Evolutionary conservation across 2,329 filamentous ascomycete species (phyloP).

Genomic region (Neofusicoccum ribis): DNA sequence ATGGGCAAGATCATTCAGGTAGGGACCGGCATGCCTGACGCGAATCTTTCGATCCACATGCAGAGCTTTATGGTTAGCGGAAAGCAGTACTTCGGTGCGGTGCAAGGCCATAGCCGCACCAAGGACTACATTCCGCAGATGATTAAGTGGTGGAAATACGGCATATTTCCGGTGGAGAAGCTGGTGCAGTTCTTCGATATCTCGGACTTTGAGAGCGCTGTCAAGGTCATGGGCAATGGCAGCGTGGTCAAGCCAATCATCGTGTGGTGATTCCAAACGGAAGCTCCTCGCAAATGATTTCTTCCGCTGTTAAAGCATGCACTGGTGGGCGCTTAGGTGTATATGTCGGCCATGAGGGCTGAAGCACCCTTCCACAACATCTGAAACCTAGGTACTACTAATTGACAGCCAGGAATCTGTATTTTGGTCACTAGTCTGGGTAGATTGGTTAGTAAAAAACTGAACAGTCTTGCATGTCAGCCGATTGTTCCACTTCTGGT

Average conservation of each 20-base stretch:
- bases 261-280: neutral
- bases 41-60: slow-evolving; percentile 42
- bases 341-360: no score
- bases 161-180: slow-evolving; percentile 14
- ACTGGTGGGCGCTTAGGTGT: no score
- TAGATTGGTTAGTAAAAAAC: no score
- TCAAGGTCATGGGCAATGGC: slow-evolving; percentile 7
- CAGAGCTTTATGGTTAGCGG: slow-evolving; percentile 51
- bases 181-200: slow-evolving; percentile 16
- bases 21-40: slow-evolving; percentile 45
- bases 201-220: slow-evolving; percentile 3
- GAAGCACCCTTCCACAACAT: no score
- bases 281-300: neutral
- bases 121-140: slow-evolving; percentile 17
- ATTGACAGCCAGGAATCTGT: no score
- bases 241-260: slow-evolving; percentile 17
- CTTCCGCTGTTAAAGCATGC: no score
- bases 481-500: no score
- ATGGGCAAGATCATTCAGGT: slow-evolving; percentile 52
- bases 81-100: slow-evolving; percentile 51
- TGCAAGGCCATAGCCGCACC: slow-evolving; percentile 45
- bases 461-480: no score
- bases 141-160: slow-evolving; percentile 12
- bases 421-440: no score
- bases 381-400: no score